phyloP scores from a whole-genome alignment of 2,329 filamentous ascomycete species.

The Tolypocladium endophyticum region DNA sequence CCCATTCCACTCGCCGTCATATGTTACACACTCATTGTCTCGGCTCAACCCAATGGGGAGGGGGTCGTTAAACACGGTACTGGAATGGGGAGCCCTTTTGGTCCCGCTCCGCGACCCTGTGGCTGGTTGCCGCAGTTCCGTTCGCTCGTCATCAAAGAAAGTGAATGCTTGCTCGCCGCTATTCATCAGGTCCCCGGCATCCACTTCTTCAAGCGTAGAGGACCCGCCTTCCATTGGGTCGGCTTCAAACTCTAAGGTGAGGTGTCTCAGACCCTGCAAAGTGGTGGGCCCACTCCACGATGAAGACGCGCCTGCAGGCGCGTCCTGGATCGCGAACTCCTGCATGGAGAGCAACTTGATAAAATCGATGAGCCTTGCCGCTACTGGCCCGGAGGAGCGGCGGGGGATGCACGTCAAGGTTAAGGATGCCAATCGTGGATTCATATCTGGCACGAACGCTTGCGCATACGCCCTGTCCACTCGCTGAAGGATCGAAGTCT shows the following conservation, averaged over 20 bases:
- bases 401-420: constrained; percentile 45
- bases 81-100: constrained; percentile 3
- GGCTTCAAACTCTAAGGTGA: constrained; percentile 43
- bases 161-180: constrained; percentile 29
- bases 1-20: constrained; percentile 15
- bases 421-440: constrained; percentile 41
- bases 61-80: background rate
- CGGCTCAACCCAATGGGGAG: constrained; percentile 3
- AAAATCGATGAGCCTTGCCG: constrained; percentile 36
- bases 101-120: constrained; percentile 3
- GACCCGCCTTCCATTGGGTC: constrained; percentile 27
- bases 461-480: constrained; percentile 35
- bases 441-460: constrained; percentile 42
- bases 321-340: constrained; percentile 31
- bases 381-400: constrained; percentile 38
- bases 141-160: constrained; percentile 29
- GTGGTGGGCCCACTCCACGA: constrained; percentile 29
- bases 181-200: constrained; percentile 31
- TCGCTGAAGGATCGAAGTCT: constrained; percentile 31
- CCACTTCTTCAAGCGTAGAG: constrained; percentile 21
- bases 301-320: constrained; percentile 7
- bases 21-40: constrained; percentile 13
- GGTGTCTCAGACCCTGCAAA: constrained; percentile 39
- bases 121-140: background rate
- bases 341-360: constrained; percentile 36